Evolutionary conservation across 139 green algal species (phyloP).

Genomic region (Coelastrella sp.): DNA sequence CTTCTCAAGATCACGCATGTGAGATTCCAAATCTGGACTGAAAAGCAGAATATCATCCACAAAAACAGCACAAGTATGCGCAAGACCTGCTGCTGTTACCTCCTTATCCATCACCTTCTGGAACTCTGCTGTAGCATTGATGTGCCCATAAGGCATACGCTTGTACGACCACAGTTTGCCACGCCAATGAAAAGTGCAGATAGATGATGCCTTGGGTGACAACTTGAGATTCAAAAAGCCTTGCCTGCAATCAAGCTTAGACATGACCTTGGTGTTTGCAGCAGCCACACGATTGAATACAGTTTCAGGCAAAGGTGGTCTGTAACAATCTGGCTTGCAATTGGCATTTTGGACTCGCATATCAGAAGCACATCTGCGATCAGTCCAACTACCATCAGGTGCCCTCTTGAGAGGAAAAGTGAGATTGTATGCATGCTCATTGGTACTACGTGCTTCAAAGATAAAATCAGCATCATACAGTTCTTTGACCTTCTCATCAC

Average conservation of each 20-base stretch:
- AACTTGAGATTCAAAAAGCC: neutral
- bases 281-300: neutral
- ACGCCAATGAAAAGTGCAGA: conserved; percentile 43
- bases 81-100: neutral
- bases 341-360: neutral
- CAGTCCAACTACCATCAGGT: neutral
- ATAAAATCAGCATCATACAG: neutral
- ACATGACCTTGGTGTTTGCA: neutral
- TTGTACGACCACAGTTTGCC: conserved; percentile 29
- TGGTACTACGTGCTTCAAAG: neutral
- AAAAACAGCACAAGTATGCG: conserved; percentile 29
- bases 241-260: neutral
- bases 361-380: neutral
- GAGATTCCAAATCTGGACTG: conserved; percentile 4
- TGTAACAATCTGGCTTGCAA: neutral
- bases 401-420: neutral
- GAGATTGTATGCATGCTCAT: neutral
- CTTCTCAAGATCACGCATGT: conserved; percentile 30
- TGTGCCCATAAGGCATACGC: conserved; percentile 40
- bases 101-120: conserved; percentile 43
- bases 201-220: neutral
- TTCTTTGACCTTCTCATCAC: neutral
- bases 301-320: neutral
- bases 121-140: conserved; percentile 43
- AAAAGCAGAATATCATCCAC: conserved; percentile 47